These are phyloP conservation scores for Nothophytophthora sp. DNA, from an alignment of 352 stramenopile genomes.

Conservation along the genomic window DNA sequence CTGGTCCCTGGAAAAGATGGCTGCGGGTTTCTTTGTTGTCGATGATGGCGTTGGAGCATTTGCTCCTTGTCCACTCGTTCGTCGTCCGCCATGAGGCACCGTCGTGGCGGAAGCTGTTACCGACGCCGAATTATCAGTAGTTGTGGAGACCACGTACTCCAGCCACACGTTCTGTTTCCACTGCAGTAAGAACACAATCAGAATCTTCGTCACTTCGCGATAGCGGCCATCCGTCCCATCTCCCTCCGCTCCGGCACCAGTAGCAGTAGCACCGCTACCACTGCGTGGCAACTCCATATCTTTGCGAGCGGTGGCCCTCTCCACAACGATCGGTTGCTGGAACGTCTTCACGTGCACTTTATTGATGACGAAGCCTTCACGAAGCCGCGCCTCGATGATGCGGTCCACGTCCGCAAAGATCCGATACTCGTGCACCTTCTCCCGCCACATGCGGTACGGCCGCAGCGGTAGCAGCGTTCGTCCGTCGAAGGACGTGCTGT, in stretches of 20 bases:
- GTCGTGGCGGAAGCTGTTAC: constrained; percentile 1
- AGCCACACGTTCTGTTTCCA: constrained; percentile 91
- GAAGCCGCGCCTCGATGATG: constrained; percentile 78
- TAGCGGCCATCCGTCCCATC: not conserved
- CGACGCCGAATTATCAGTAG: constrained; percentile 39
- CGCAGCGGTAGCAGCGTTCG: constrained; percentile 61
- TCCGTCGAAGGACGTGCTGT: constrained; percentile 73
- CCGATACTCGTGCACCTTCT: constrained; percentile 89
- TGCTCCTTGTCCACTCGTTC: constrained; percentile 22
- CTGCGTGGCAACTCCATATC: constrained; percentile 5
- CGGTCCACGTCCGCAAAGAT: constrained; percentile 81
- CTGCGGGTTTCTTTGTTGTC: constrained; percentile 20
- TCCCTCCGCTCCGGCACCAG: not conserved
- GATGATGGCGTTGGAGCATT: constrained; percentile 23
- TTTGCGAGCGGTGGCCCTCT: constrained; percentile 3
- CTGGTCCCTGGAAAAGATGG: constrained; percentile 44
- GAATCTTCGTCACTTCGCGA: constrained; percentile 59
- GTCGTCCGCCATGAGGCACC: constrained; percentile 9
- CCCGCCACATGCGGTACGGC: constrained; percentile 84
- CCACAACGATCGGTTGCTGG: constrained; percentile 25
- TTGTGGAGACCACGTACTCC: constrained; percentile 84
- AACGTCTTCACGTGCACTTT: constrained; percentile 72
- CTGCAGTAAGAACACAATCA: constrained; percentile 83
- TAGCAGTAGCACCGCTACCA: not conserved
- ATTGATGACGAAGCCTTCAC: constrained; percentile 86